Conservation (phyloP, 495 filamentous ascomycete species). For the Aspergillus indologenus region DNA sequence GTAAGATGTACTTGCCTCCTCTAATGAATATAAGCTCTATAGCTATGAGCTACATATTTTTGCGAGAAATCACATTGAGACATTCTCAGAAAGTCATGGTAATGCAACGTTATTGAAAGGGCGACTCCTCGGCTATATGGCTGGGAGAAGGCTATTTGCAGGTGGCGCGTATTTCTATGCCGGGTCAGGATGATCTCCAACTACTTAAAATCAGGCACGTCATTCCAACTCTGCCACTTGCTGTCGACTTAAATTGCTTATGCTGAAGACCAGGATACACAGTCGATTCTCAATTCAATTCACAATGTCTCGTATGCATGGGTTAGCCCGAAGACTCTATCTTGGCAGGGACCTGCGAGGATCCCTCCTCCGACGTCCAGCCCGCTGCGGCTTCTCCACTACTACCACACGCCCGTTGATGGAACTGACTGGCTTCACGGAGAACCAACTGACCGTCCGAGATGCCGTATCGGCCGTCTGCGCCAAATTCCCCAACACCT, state of each 20-base stretch:
- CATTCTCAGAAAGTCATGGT: not conserved
- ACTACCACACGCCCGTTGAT: conserved; percentile 48
- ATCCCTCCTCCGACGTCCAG: not conserved
- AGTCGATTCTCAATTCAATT: not conserved
- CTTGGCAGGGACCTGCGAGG: not conserved
- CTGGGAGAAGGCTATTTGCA: not conserved
- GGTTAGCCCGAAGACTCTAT: not conserved
- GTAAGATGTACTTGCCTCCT: too few species aligned
- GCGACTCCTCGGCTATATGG: conserved; percentile 2
- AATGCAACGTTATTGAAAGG: not conserved
- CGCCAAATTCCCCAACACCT: conserved; percentile 57
- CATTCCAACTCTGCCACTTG: not conserved
- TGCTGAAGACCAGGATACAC: not conserved
- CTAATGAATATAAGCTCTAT: too few species aligned
- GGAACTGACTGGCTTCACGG: conserved; percentile 69
- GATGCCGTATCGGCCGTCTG: conserved; percentile 69
- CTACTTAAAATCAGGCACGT: not conserved
- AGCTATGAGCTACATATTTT: too few species aligned
- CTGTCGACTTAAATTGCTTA: not conserved
- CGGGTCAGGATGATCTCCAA: not conserved
- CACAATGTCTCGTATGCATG: conserved; percentile 1
- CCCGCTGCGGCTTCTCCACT: conserved; percentile 26
- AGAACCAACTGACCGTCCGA: conserved; percentile 66
- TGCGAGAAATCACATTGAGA: too few species aligned
- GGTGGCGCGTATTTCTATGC: not conserved